Base-by-base conservation (phyloP, 2,329 filamentous ascomycete species). In the Aspergillus melleus region DNA sequence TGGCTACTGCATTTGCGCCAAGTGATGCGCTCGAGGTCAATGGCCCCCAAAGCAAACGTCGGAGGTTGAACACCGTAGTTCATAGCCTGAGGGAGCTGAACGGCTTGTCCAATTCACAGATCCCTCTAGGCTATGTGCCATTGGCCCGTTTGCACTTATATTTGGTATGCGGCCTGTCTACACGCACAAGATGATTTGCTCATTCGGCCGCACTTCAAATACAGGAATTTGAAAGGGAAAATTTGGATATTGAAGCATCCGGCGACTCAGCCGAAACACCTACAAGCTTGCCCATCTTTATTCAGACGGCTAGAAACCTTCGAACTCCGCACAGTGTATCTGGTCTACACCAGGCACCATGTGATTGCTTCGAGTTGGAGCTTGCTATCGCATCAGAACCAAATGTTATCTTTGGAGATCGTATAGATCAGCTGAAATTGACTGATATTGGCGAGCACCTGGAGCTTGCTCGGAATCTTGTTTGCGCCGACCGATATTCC, bases 101-200 rank as follows among this genome's bases (percentile, higher is more conserved):
- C 49, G 66, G 67, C 1, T 16, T 67, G 6, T 66, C 66, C 6
- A 26, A 51, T 3, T 58, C 56, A 36, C 54, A 65, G 50, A 59
- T 64, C 6, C 70, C 70, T 49, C n/a, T 58, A 30, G 71, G 70
- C 0, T 74, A 76, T 59, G 71, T 77, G 52, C 69, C 73, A 44
- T 61, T 77, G 30, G 67, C 64, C 55, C 69, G 71, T 16, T 62
- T 73, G 51, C 49, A 60, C 53, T 53, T 77, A 58, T 64, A 66
- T 54, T 59, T 77, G 60, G 75, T 77, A 66, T 65, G 65, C 36
- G 55, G 22, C n/a, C 22, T 8, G 58, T 46, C 29, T 10, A 6
- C 44, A 29, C 30, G 26, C 32, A 36, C 32, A 19, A 16, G 14
- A 22, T 61, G 32, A 19, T 42, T 39, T 12, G 26, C 24, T 36